phyloP scores from a whole-genome alignment of 2,329 filamentous ascomycete genomes.

The Fusarium stilboides region DNA sequence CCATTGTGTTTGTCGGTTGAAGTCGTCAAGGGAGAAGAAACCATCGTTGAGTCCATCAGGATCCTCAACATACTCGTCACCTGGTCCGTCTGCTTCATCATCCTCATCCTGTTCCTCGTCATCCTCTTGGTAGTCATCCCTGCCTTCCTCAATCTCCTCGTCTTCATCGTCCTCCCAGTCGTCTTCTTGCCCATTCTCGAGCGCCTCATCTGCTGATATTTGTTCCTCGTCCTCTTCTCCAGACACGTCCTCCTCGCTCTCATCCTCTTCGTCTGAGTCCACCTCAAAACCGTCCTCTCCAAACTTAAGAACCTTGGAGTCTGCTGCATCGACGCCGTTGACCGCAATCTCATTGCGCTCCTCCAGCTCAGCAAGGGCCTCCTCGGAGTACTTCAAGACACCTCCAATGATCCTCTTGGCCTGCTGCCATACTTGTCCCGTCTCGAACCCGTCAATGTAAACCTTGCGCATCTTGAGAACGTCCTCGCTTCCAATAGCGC shows the following conservation, averaged over 20 bases:
- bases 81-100: slow-evolving; percentile 60
- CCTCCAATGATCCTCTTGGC: slow-evolving; percentile 82
- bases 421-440: slow-evolving; percentile 95
- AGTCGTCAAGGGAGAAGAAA: slow-evolving; percentile 97
- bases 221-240: slow-evolving; percentile 50
- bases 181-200: slow-evolving; percentile 49
- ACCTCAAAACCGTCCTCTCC: slow-evolving; percentile 53
- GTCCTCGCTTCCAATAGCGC: slow-evolving; percentile 63
- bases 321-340: slow-evolving; percentile 56
- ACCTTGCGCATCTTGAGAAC: slow-evolving; percentile 85
- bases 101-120: slow-evolving; percentile 58
- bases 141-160: slow-evolving; percentile 53
- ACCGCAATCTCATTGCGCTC: slow-evolving; percentile 63
- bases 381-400: slow-evolving; percentile 65
- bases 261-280: slow-evolving; percentile 51
- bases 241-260: slow-evolving; percentile 51
- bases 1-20: slow-evolving; percentile 93
- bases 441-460: slow-evolving; percentile 88
- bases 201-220: slow-evolving; percentile 39
- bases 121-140: slow-evolving; percentile 55
- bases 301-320: slow-evolving; percentile 48
- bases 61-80: slow-evolving; percentile 69
- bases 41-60: slow-evolving; percentile 92
- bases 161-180: slow-evolving; percentile 57
- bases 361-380: slow-evolving; percentile 65